phyloP scores from a whole-genome alignment of 495 filamentous ascomycete genomes.

The Annulohypoxylon stygium region DNA sequence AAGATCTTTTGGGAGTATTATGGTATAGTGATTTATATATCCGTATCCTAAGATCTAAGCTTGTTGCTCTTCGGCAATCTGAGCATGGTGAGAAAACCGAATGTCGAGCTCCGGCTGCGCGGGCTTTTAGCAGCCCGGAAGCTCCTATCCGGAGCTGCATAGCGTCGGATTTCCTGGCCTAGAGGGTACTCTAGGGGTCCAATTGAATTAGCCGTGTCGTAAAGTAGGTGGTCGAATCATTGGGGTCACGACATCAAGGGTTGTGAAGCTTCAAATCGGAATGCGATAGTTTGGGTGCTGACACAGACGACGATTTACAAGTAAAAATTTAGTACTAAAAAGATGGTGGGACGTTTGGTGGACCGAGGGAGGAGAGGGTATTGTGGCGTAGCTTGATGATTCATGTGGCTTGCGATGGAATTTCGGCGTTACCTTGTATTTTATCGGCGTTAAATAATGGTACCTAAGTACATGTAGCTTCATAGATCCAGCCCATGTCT shows the following conservation, averaged over 20 bases:
- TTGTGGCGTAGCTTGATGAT: not conserved
- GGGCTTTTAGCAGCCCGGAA: conserved; percentile 52
- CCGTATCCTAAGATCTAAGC: conserved; percentile 52
- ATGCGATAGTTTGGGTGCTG: conserved; percentile 5
- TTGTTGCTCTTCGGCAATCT: conserved; percentile 53
- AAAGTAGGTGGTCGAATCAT: conserved; percentile 38
- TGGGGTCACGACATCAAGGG: conserved; percentile 12
- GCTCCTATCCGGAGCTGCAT: conserved; percentile 61
- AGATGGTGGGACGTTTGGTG: not conserved
- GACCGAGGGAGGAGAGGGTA: not conserved
- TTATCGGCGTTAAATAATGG: not conserved
- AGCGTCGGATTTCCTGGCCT: conserved; percentile 37
- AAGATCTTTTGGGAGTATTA: conserved; percentile 53
- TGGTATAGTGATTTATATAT: conserved; percentile 56
- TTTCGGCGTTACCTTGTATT: not conserved
- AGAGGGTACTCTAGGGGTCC: conserved; percentile 37
- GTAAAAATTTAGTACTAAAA: conserved; percentile 22
- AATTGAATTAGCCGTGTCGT: conserved; percentile 43
- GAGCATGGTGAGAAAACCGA: conserved; percentile 51
- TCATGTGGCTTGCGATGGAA: not conserved
- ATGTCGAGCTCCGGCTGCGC: conserved; percentile 36
- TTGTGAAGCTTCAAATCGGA: not conserved
- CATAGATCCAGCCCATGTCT: no score
- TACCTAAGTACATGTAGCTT: not conserved
- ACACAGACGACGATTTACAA: conserved; percentile 15